These are phyloP conservation scores for Solanum hybrid DNA, from an alignment of 305 asterid genomes.

Conservation along the genomic window DNA sequence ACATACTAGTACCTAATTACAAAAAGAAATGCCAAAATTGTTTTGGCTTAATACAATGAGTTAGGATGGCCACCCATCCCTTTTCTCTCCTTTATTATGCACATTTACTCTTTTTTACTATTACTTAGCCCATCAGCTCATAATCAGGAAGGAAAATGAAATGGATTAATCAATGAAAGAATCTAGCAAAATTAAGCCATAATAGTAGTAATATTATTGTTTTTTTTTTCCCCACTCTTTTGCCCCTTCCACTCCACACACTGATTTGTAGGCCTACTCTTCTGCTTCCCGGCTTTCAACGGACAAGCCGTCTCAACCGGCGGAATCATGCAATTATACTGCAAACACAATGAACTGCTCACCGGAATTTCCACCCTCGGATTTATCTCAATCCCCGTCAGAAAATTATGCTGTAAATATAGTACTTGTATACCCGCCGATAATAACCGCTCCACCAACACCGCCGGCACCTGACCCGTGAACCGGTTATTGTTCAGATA, in stretches of 20 bases:
- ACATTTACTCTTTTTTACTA: neutral
- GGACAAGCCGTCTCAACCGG: constrained; percentile 88
- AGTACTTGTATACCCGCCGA: constrained; percentile 42
- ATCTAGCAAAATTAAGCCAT: neutral
- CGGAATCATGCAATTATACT: constrained; percentile 88
- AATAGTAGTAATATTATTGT: constrained; percentile 1
- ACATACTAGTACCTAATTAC: neutral
- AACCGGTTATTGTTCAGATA: constrained; percentile 90
- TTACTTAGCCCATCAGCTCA: neutral
- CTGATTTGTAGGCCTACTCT: constrained; percentile 74
- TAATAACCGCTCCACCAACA: constrained; percentile 62
- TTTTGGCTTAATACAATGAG: neutral
- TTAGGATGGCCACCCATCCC: too few species aligned
- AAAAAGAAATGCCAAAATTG: constrained; percentile 3
- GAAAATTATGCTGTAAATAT: constrained; percentile 73
- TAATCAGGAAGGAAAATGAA: constrained; percentile 17
- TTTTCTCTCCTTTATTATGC: constrained; percentile 3
- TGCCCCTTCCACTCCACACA: constrained; percentile 67
- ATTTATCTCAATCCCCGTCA: constrained; percentile 73
- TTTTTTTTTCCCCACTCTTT: constrained; percentile 1
- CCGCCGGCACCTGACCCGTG: constrained; percentile 62
- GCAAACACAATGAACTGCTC: constrained; percentile 69
- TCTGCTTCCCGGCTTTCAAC: constrained; percentile 74
- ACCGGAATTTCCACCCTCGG: constrained; percentile 80
- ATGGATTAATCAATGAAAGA: constrained; percentile 28